Conservation (phyloP, 495 filamentous ascomycete species). For the Chaetomidium leptoderma region DNA sequence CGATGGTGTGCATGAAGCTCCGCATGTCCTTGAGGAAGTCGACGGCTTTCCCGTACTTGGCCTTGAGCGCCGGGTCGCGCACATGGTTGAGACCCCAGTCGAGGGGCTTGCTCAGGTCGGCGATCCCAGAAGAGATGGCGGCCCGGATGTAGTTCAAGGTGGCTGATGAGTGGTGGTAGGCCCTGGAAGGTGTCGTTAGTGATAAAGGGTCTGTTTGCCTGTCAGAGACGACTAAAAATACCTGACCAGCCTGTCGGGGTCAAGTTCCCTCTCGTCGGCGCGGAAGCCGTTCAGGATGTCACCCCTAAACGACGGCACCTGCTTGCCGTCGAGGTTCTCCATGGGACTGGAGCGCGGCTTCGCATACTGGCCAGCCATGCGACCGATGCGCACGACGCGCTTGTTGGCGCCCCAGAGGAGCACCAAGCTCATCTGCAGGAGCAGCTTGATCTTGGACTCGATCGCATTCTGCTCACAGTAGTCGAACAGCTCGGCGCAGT, state of each 20-base stretch:
- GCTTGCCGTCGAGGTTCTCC: slow-evolving; percentile 71
- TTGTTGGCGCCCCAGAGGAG: slow-evolving; percentile 87
- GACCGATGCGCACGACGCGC: slow-evolving; percentile 87
- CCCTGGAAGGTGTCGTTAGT: slow-evolving; percentile 39
- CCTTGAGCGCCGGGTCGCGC: slow-evolving; percentile 71
- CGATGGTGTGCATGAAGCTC: slow-evolving; percentile 92
- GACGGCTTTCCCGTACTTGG: slow-evolving; percentile 79
- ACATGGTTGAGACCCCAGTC: slow-evolving; percentile 97
- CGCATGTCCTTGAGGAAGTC: slow-evolving; percentile 83
- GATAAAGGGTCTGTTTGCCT: too few species aligned
- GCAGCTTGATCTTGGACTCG: slow-evolving; percentile 91
- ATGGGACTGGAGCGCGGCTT: slow-evolving; percentile 89
- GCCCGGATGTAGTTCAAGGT: slow-evolving; percentile 90
- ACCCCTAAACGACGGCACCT: slow-evolving; percentile 85
- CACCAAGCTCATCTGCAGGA: slow-evolving; percentile 93
- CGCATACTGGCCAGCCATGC: slow-evolving; percentile 96
- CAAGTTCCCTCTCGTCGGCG: slow-evolving; percentile 63
- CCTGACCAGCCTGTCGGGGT: slow-evolving; percentile 76
- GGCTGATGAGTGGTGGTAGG: slow-evolving; percentile 91
- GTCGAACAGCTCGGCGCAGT: slow-evolving; percentile 95
- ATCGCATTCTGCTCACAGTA: slow-evolving; percentile 89
- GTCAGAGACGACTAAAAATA: slow-evolving; percentile 25
- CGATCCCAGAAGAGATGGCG: slow-evolving; percentile 79
- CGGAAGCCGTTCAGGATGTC: slow-evolving; percentile 93
- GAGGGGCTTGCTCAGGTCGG: slow-evolving; percentile 86